Evolutionary conservation across 495 filamentous ascomycete species (phyloP), one percentile per base, ranked within the genome.

Genomic region (Daldinia concentrica): DNA sequence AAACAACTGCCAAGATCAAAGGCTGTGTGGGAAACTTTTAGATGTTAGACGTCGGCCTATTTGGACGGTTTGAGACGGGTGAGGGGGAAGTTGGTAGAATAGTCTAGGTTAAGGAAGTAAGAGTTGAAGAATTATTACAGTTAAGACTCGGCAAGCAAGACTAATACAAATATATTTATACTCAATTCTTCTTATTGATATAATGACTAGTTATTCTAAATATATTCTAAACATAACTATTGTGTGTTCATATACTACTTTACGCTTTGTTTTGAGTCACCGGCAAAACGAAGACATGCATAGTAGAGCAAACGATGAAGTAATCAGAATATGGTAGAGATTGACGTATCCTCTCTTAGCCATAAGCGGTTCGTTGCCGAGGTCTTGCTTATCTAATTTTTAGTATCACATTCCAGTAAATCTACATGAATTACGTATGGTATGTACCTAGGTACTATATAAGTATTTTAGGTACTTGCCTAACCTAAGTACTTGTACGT

Each of bases 41-140:
- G 37, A 19, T 39, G 12, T 37, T n/a, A 58, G 32, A 55, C 48
- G 22, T 51, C 17, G 43, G 24, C 17, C 26, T 14, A 34, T 55
- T 71, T 56, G 26, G 56, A 57, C 39, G 39, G 50, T 62, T 62
- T 62, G 51, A 45, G 4, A 39, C 30, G 51, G 51, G 45, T 62
- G 54, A 43, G 29, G 29, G 58, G 37, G 50, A 66, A 58, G 8
- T 57, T 62, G 32, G 58, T 70, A 61, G 48, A 65, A 70, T 34
- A 27, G 17, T 62, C 51, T 48, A 50, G 32, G 15, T 48, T 30
- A 34, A 24, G 19, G 17, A 48, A 48, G 43, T 48, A 50, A 19
- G 14, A 26, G 34, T 63, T 30, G 39, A 62, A 24, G 12, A 51
- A 51, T 54, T 29, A 51, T 66, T 14, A 54, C n/a, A 50, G 45